Evolutionary conservation across 345 rosid species (phyloP), one percentile per base, ranked within the genome.

Genomic region (Carallia brachiata): DNA sequence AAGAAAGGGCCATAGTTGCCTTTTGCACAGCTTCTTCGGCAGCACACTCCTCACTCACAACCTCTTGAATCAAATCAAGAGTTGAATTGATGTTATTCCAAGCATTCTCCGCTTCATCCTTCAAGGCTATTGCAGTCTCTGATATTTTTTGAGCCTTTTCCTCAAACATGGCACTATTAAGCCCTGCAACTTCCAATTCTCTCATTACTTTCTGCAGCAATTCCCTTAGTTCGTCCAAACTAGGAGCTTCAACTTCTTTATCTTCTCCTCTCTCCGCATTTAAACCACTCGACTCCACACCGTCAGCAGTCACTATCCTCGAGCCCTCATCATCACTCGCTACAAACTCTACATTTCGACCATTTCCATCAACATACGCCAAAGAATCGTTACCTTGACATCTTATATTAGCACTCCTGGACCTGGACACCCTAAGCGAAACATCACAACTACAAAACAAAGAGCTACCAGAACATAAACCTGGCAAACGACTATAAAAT

Each of bases 81-180:
- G 86, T 75, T 60, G 54, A 62, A 82, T 83, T 85, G 7, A 94
- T 93, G 69, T 88, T 76, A 52, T 63, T 75, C 95, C 93, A 80
- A 67, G 89, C 93, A 76, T 66, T 73, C 16, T 76, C 71, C 2
- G 92, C 93, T 73, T 90, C 84, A 56, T 94, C 98, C 82, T 91
- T 92, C 80, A 85, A 80, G 15, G 95, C 86, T 48, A 94, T 91
- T 7, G 97, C 96, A 74, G 85, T 66, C 83, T 94, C 97, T 7
- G 98, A 88, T 70, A 91, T 85, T 57, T 81, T 73, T 74, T 88
- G 96, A 65, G 97, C 97, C 82, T 87, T 91, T 65, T 91, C 96
- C 85, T 94, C 97, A 64, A 90, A 94, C 79, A 86, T 72, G 54
- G 85, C 77, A 67, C 97, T 90, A 67, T 91, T 94, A 70, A 87